Evolutionary conservation across 2,329 filamentous ascomycete species (phyloP).

Genomic region (Zymoseptoria brevis): DNA sequence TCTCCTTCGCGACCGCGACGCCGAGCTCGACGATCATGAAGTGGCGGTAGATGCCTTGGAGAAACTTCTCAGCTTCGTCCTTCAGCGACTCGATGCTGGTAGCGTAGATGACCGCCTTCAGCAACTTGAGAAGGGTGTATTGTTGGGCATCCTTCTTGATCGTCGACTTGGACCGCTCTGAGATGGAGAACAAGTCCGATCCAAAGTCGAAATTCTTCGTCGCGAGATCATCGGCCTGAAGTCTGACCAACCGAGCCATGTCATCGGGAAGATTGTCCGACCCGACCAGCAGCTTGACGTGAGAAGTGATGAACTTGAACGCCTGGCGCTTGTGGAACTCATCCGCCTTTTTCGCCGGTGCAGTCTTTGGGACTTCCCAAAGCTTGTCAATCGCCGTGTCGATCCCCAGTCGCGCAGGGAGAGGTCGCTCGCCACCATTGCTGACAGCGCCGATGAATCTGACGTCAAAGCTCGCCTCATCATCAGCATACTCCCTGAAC

Average conservation of each 20-base stretch:
- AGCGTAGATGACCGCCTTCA: slow-evolving; percentile 84
- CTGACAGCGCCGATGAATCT: slow-evolving; percentile 82
- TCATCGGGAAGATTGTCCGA: slow-evolving; percentile 84
- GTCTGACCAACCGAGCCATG: slow-evolving; percentile 69
- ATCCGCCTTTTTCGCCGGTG: slow-evolving; percentile 59
- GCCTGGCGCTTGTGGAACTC: slow-evolving; percentile 89
- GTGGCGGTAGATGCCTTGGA: slow-evolving; percentile 77
- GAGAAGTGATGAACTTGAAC: slow-evolving; percentile 75
- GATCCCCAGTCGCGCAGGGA: slow-evolving; percentile 77
- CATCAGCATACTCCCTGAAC: slow-evolving; percentile 80
- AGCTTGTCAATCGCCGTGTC: slow-evolving; percentile 84
- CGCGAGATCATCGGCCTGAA: slow-evolving; percentile 81
- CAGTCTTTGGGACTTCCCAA: slow-evolving; percentile 64
- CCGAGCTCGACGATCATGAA: slow-evolving; percentile 87
- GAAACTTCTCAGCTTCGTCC: slow-evolving; percentile 63
- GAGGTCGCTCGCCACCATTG: slow-evolving; percentile 60
- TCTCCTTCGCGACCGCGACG: slow-evolving; percentile 69
- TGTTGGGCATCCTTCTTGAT: slow-evolving; percentile 83
- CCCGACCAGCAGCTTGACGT: slow-evolving; percentile 85
- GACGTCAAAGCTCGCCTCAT: slow-evolving; percentile 78
- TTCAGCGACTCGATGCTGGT: slow-evolving; percentile 70
- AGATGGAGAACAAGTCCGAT: slow-evolving; percentile 61
- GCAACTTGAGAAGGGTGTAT: slow-evolving; percentile 68
- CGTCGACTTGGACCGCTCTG: slow-evolving; percentile 74
- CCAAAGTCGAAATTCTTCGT: slow-evolving; percentile 64